Percentiles rank a stretch among this genome's conserved stretches.
Evolutionary conservation across 192 early-diverging fungal genomes (phyloP).

Genomic region (Coemansia sp.): DNA sequence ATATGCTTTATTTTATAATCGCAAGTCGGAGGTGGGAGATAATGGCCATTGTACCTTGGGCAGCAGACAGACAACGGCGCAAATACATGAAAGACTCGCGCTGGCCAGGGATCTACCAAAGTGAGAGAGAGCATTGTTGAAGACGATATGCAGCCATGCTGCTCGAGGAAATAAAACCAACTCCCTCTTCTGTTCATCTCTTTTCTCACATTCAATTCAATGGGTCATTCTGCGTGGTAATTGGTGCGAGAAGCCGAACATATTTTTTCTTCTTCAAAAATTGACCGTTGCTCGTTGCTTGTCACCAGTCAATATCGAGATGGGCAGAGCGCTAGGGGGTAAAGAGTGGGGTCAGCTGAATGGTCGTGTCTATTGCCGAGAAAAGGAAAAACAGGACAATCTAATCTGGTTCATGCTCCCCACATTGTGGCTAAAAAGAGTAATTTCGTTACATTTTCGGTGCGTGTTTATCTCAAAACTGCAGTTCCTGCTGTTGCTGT

Average conservation of each 20-base stretch:
- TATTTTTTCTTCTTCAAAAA: not conserved
- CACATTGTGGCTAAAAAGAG: not conserved
- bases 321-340: not conserved
- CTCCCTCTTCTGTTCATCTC: not conserved
- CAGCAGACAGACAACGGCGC: not conserved
- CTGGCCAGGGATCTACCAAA: too few species aligned
- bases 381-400: not conserved
- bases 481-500: not conserved
- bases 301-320: slow-evolving; percentile 5
- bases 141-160: not conserved
- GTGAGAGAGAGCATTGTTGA: not conserved
- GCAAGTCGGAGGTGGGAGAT: not conserved
- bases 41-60: not conserved
- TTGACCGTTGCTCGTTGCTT: not conserved
- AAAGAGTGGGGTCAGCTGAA: not conserved
- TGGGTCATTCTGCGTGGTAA: not conserved
- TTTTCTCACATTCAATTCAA: not conserved
- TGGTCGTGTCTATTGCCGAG: not conserved
- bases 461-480: not conserved
- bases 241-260: slow-evolving; percentile 1
- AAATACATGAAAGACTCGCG: too few species aligned
- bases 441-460: not conserved
- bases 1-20: not conserved
- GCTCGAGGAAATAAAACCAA: not conserved
- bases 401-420: not conserved